These are phyloP conservation scores for Melaleuca alternifolia DNA, from an alignment of 345 rosid genomes.

Conservation along the genomic window DNA sequence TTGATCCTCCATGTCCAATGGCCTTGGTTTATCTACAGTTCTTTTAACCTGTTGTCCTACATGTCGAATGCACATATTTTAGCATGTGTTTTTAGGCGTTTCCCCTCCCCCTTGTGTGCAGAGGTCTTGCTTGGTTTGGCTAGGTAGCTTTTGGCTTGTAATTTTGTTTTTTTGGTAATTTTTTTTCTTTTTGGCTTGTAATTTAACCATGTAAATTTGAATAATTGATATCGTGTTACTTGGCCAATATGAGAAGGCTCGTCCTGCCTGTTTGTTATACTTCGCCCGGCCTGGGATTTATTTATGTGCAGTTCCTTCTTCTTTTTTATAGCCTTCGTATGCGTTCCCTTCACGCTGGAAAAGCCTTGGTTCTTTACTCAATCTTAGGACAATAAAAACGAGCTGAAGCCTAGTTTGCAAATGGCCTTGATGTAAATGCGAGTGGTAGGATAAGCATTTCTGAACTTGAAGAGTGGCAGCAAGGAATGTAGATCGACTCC, in stretches of 20 bases:
- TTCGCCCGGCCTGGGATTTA: neutral
- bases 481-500: neutral
- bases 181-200: neutral
- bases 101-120: neutral
- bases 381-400: neutral
- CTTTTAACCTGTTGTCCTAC: neutral
- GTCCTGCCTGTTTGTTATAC: neutral
- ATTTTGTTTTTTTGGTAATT: too few relatives aligned
- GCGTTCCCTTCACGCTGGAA: neutral
- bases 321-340: neutral
- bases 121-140: neutral
- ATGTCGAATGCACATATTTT: neutral
- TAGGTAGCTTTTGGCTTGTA: neutral
- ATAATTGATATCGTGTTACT: neutral
- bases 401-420: neutral
- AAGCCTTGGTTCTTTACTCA: neutral
- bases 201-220: neutral
- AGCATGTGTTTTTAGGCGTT: neutral
- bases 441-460: neutral
- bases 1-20: neutral
- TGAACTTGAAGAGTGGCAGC: neutral
- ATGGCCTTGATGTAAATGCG: neutral
- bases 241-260: neutral
- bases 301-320: neutral
- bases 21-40: neutral